Conservation (phyloP, 805 yeast species). For the Candida coleopterorum region DNA sequence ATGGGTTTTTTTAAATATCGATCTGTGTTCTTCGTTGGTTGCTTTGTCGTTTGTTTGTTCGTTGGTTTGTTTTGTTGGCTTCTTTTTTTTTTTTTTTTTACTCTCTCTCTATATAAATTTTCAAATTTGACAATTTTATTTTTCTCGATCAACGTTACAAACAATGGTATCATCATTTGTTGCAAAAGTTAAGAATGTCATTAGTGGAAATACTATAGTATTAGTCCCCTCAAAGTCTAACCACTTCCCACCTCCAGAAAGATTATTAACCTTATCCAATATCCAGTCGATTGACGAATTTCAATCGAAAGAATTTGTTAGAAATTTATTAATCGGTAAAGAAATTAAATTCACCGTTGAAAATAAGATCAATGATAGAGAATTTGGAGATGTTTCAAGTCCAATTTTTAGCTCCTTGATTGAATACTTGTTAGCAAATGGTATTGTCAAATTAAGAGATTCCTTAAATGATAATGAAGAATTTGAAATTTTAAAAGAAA, state of each 20-base stretch:
- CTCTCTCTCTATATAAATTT: too few species aligned
- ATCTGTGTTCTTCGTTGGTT: too few species aligned
- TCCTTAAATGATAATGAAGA: conserved; percentile 42
- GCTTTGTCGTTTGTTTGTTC: too few species aligned
- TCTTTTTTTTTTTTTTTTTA: too few species aligned
- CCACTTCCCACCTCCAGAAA: conserved; percentile 48
- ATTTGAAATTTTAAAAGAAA: conserved; percentile 30
- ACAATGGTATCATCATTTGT: conserved; percentile 12
- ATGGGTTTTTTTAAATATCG: too few species aligned
- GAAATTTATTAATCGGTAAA: conserved; percentile 62
- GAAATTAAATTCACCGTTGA: conserved; percentile 54
- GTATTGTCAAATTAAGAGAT: conserved; percentile 59
- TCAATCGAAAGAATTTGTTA: conserved; percentile 57
- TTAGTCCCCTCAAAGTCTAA: conserved; percentile 46
- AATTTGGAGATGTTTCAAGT: conserved; percentile 66
- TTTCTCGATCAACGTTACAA: too few species aligned
- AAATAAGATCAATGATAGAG: conserved; percentile 55
- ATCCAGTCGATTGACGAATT: conserved; percentile 52
- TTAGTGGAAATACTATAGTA: conserved; percentile 68
- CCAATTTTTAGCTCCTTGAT: conserved; percentile 60
- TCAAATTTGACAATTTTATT: too few species aligned
- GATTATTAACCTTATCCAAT: conserved; percentile 59
- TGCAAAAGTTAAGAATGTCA: conserved; percentile 66
- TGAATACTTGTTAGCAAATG: conserved; percentile 51
- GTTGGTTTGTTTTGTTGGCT: too few species aligned